Evolutionary conservation across 1,139 yeast genomes (phyloP).

Genomic region (Geotrichum fermentans): DNA sequence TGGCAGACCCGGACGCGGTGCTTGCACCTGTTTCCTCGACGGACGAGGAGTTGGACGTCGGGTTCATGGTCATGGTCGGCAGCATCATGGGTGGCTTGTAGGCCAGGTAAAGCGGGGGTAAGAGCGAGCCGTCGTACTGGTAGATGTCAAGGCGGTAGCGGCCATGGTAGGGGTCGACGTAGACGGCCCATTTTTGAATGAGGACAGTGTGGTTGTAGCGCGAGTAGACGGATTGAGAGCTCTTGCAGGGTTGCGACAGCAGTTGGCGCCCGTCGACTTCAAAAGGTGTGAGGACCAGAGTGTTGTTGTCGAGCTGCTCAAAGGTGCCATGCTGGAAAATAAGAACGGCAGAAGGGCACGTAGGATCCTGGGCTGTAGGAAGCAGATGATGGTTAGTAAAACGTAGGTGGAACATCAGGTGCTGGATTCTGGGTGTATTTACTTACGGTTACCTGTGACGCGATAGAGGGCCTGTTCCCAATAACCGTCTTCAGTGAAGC

Average conservation of each 20-base stretch:
- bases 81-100: conserved; percentile 94
- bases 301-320: conserved; percentile 57
- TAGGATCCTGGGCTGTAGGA: conserved; percentile 52
- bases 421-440: not conserved
- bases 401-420: not conserved
- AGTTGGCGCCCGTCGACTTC: conserved; percentile 91
- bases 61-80: conserved; percentile 87
- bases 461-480: conserved; percentile 88
- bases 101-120: conserved; percentile 87
- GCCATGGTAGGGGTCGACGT: conserved; percentile 77
- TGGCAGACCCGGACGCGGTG: conserved; percentile 23
- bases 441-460: conserved; percentile 54
- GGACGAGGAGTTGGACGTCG: conserved; percentile 50
- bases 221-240: conserved; percentile 51
- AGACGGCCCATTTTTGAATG: conserved; percentile 54
- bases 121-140: conserved; percentile 73
- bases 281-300: conserved; percentile 65
- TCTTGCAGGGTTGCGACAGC: conserved; percentile 72
- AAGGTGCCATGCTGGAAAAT: conserved; percentile 89
- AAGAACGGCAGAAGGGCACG: conserved; percentile 76
- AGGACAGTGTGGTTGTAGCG: conserved; percentile 66
- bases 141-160: conserved; percentile 67
- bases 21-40: conserved; percentile 29
- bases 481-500: conserved; percentile 86
- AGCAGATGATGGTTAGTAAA: not conserved